Evolutionary conservation across 495 filamentous ascomycete genomes (phyloP), one percentile per base, ranked within the genome.

Genomic region (Neurospora sp.): DNA sequence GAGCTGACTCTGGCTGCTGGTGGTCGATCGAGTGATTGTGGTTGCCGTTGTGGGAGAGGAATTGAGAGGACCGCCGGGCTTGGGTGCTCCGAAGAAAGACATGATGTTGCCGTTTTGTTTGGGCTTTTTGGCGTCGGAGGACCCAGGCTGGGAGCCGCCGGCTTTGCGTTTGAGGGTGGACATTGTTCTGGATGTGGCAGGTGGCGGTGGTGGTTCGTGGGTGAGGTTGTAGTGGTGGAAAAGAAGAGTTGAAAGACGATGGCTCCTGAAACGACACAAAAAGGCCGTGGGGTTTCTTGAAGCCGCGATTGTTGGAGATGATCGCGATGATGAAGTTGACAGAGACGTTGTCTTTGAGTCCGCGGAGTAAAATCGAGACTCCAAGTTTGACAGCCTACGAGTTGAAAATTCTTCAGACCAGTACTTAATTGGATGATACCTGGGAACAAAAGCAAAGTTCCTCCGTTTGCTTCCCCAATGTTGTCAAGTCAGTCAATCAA

Each of bases 111-210:
- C 82, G 73, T 87, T 85, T 19, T 34, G 82, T 80, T 94, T 97
- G 73, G 91, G 80, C 82, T 97, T 98, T 82, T 94, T 94, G 36
- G 87, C 80, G 3, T 81, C 81, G 36, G 84, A 79, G 7, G 82
- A 79, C 21, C 83, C 80, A 19, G 84, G 79, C 28, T 85, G 77
- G 5, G 87, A 83, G 45, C 79, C 79, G 54, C 54, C 54, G 45
- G 89, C 88, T 84, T 93, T 94, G 74, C 92, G 90, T 83, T 95
- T 95, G 70, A 89, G 79, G 19, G 83, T 79, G 3, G 85, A 85
- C 83, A 87, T 87, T 71, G 74, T 81, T 73, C 9, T 24, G 59
- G 37, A n/a, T 13, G n/a, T 24, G 15, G 5, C 21, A 37, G 42
- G 21, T 15, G 13, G 39, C 45, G 17, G 24, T 38, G 43, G 15